Base-by-base conservation (phyloP, 352 stramenopile genomes). In the Thraustochytrium striatum region DNA sequence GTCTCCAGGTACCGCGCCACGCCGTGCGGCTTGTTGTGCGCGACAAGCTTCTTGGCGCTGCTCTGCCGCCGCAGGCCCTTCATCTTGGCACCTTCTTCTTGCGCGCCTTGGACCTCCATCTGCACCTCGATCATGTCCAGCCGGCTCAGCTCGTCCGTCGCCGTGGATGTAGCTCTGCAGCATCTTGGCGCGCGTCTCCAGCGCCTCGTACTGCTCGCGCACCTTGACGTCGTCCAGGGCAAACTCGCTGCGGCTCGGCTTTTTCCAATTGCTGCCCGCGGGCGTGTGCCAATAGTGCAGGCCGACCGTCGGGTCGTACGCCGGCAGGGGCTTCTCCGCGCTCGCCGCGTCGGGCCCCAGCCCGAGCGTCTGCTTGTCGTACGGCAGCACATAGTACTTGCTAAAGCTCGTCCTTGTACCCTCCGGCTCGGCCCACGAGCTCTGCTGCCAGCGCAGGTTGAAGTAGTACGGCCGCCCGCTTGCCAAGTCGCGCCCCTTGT, bases 121-220 rank as follows among this genome's bases (percentile, higher is more conserved):
- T 75, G 65, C 19, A 13, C 30, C 65, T 75, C 65, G n/a, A 75
- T 75, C 65, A 75, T 75, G n/a, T 75, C 65, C 50, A 35, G n/a
- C 0, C 65, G 32, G n/a, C 30, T 16, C 25, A 75, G 5, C 65
- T 75, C 65, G 30, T 75, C 65, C 13, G 65, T 43, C 52, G 21
- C 61, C 52, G 65, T 75, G 65, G 30, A 75, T 75, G 0, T 38
- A 38, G 50, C 65, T 75, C 65, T 75, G 65, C 21, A 75, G 41
- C 39, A 43, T 39, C 13, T 38, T 30, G 0, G 65, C 65, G 5
- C 19, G 21, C 32, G 21, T 30, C 47, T 75, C 65, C 0, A 72
- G 7, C 7, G 16, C 43, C 52, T 75, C 65, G 16, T 75, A 30
- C 16, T 75, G 41, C 21, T 75, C 21, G 5, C 32, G 13, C 16